Evolutionary conservation across 805 yeast species (phyloP), one percentile per base, ranked within the genome.

Genomic region (Starmerella sirachaensis): DNA sequence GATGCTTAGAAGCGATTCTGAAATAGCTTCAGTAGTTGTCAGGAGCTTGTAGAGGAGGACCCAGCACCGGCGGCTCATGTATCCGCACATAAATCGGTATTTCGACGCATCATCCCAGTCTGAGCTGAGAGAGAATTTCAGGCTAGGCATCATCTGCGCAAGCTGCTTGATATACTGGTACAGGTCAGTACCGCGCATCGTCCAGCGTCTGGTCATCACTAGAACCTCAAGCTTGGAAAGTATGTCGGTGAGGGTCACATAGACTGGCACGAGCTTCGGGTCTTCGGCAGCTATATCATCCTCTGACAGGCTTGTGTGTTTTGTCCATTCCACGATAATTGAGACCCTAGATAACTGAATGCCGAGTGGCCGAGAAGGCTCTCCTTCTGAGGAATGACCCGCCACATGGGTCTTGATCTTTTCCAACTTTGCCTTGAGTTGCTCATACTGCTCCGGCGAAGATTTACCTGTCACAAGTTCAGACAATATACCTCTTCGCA

Each of bases 181-280:
- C 44, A 91, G 66, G 61, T 91, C 99, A 0, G 98, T 91, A 53
- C 86, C 94, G 54, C 99, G 74, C 62, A 91, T 65, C 2, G 97
- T 88, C 99, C 99, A 91, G 57, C 98, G 72, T 59, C 95, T 76
- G 3, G 98, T 91, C 31, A 91, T 74, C 50, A 88, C 66, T 45
- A 91, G 64, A 48, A 82, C 83, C 50, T 83, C 94, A 43, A 91
- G 67, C 14, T 77, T 76, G 18, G 73, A 66, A 56, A 84, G 82
- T 49, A 84, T 66, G 31, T 69, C 72, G 21, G 71, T 62, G 47
- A 91, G 64, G 41, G 72, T 67, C 33, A 71, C 67, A 59, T 81
- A 86, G 20, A 80, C 65, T 13, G 72, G 72, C 34, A 65, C 62
- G 38, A 81, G 66, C 35, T 67, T 59, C 10, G 70, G 59, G 34